These are phyloP conservation scores for Perkinsus marinus DNA, from an alignment of 169 alveolate species.

Conservation along the genomic window DNA sequence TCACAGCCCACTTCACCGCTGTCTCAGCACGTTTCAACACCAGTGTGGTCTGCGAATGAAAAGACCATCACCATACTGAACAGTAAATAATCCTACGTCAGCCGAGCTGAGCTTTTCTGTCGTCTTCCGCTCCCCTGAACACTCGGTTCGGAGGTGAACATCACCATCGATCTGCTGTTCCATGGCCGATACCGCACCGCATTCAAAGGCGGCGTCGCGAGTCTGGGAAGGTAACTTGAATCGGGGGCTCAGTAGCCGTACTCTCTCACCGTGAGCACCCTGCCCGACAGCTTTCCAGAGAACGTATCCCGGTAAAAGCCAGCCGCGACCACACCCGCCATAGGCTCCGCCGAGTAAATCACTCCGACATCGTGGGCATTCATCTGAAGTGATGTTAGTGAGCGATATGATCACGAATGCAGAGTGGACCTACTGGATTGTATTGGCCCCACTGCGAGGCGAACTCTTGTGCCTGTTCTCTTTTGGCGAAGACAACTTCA, in stretches of 20 bases:
- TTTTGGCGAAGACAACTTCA: not conserved
- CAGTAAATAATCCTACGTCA: not conserved
- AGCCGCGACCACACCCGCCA: not conserved
- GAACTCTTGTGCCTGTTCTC: not conserved
- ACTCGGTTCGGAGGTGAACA: not conserved
- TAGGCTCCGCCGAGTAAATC: not conserved
- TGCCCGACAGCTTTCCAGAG: not conserved
- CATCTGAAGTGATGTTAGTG: not conserved
- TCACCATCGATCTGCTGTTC: not conserved
- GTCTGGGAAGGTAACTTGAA: not conserved
- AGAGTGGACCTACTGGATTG: not conserved
- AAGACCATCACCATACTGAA: not conserved
- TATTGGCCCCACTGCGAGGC: not conserved
- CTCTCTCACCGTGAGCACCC: not conserved
- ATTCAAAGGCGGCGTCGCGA: not conserved
- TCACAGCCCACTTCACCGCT: not conserved
- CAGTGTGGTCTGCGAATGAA: not conserved
- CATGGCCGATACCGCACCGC: not conserved
- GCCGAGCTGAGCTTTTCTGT: not conserved
- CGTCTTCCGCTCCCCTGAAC: not conserved
- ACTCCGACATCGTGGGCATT: not conserved
- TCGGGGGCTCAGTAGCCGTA: not conserved
- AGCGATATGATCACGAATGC: not conserved
- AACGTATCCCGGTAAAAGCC: not conserved
- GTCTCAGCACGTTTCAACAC: not conserved